Base-by-base conservation (phyloP, 805 yeast species). In the Sugiyamaella americana region DNA sequence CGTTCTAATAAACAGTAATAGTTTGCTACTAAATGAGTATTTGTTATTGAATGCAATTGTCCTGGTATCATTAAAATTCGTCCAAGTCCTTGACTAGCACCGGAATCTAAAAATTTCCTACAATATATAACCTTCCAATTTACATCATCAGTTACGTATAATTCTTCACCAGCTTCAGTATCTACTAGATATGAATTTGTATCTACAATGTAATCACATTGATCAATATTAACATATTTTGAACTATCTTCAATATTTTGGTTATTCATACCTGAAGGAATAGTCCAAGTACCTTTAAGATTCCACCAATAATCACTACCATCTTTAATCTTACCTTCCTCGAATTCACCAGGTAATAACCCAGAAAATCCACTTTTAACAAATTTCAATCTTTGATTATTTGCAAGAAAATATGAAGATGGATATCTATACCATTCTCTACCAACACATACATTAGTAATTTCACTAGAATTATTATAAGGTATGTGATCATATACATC, bases 401-500 rank as follows among this genome's bases (percentile, higher is more conserved):
- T 73, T 2, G 85, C 81, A 20, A 91, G 67, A 59, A 89, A 87
- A 61, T 88, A 85, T 0, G 96, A 88, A 1, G 85, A 80, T 6
- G 98, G 96, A 64, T 70, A 89, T 59, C 91, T 84, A 59, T 87
- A 87, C 97, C 97, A 89, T 66, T 91, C 97, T 49, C 95, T 75
- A 2, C 96, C 97, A n/a, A 84, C 73, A 64, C 98, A 91, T 0
- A 91, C 82, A 53, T 79, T 82, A 32, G 66, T 67, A 2, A 58
- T 55, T 5, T 22, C 24, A 4, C 58, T 48, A 17, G 59, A 46
- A 1, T 51, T 47, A 8, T 8, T 13, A 13, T 26, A 26, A 22
- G 74, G 72, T 11, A 75, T 53, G 24, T 67, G 69, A n/a, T 67
- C 55, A 57, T 79, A 82, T 1, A 83, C 77, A 0, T 67, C 55